Conservation (phyloP, 768 basidiomycete genomes). For the Rhizopogon salebrosus region DNA sequence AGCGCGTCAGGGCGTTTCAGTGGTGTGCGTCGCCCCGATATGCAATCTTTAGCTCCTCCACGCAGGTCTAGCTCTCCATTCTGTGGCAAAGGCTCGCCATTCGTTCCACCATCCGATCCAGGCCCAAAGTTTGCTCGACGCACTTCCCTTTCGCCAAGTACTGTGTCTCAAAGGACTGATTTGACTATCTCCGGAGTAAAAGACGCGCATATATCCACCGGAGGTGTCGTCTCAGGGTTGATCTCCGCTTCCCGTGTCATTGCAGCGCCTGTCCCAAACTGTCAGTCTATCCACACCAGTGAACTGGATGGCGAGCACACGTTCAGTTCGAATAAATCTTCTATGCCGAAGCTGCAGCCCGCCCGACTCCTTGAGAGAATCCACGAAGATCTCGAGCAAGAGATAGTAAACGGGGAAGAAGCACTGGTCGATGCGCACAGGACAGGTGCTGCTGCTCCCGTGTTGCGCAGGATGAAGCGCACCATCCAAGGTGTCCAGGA, state of each 20-base stretch:
- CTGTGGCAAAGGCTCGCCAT: not conserved
- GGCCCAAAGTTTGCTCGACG: not conserved
- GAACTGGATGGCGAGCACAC: not conserved
- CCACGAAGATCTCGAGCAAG: not conserved
- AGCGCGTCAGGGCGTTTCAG: not conserved
- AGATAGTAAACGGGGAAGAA: not conserved
- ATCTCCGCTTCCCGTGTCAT: not conserved
- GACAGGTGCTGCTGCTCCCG: not conserved
- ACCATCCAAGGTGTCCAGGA: not conserved
- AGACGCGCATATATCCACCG: slow-evolving; percentile 1
- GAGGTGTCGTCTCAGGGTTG: not conserved
- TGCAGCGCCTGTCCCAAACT: not conserved
- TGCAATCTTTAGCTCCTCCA: not conserved
- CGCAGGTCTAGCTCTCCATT: not conserved
- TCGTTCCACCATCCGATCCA: not conserved
- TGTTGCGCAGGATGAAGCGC: not conserved
- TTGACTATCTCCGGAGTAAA: not conserved
- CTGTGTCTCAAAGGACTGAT: not conserved
- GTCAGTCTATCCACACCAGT: not conserved
- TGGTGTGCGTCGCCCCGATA: not conserved
- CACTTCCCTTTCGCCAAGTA: not conserved
- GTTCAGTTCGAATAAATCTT: not conserved
- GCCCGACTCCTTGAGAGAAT: not conserved
- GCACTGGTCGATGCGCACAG: not conserved
- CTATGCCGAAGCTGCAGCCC: not conserved